Percentiles rank a stretch among this genome's conserved stretches.
phyloP scores from a whole-genome alignment of 1,284 basidiomycete genomes.

The Acaromyces ingoldii region DNA sequence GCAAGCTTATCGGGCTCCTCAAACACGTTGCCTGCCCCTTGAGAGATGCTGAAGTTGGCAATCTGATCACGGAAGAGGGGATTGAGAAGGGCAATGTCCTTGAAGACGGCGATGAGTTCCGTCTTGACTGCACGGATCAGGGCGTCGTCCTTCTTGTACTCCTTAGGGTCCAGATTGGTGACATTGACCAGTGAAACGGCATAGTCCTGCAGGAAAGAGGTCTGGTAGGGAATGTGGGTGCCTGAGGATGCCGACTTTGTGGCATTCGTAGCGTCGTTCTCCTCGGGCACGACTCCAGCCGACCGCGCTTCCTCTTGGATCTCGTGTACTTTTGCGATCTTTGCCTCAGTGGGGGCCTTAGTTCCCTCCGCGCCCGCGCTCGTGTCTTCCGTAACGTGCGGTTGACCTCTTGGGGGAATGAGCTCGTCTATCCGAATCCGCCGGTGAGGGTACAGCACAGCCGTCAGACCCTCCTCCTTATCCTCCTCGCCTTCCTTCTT shows the following conservation, averaged over 20 bases:
- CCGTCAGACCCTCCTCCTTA: slow-evolving; percentile 80
- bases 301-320: slow-evolving; percentile 30
- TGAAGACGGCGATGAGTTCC: slow-evolving; percentile 95
- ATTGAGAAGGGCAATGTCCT: slow-evolving; percentile 95
- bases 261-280: slow-evolving; percentile 2
- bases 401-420: slow-evolving; percentile 35
- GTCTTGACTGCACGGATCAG: slow-evolving; percentile 92
- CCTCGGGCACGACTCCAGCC: slow-evolving; percentile 24
- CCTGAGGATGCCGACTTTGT: slow-evolving; percentile 8
- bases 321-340: slow-evolving; percentile 26
- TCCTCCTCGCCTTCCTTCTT: slow-evolving; percentile 61
- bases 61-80: slow-evolving; percentile 98
- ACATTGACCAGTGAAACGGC: slow-evolving; percentile 86
- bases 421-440: slow-evolving; percentile 86
- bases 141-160: slow-evolving; percentile 68
- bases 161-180: slow-evolving; percentile 70
- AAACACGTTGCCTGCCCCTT: slow-evolving; percentile 93
- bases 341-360: slow-evolving; percentile 20
- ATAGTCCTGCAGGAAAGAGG: slow-evolving; percentile 84
- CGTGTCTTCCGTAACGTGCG: slow-evolving; percentile 5
- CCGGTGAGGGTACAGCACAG: slow-evolving; percentile 90
- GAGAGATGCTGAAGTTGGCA: slow-evolving; percentile 91
- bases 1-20: slow-evolving; percentile 97
- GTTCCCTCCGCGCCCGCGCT: not conserved
- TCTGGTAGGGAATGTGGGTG: slow-evolving; percentile 63